Evolutionary conservation across 441 rosid species (phyloP), one percentile per base, ranked within the genome.

Genomic region (Populus hybrid): DNA sequence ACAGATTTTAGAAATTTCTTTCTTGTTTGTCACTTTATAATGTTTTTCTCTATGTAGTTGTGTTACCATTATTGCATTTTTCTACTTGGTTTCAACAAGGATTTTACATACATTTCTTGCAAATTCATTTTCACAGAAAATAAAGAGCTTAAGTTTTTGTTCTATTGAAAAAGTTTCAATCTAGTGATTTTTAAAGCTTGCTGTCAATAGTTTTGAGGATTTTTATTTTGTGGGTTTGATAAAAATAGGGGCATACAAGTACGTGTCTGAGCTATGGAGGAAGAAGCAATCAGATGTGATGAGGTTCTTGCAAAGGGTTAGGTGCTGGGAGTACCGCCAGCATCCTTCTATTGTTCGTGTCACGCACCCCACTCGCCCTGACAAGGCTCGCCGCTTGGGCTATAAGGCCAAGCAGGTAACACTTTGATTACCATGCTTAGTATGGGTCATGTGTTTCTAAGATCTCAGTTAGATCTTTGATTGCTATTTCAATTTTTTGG

Each of bases 271-370:
- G 87, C 85, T 90, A 84, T 88, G 92, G 93, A 87, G 92, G 82
- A 90, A 87, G 92, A 90, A 90, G 85, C 92, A 90, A 72, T 90
- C 92, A 18, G 94, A 90, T 82, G 94, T 90, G 24, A 90, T 90
- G 92, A 84, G 94, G 74, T 90, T 90, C 69, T 42, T 89, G 82
- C 91, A 87, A 86, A 86, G 92, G 83, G 92, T 90, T 12, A 89
- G 94, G 85, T 90, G 94, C 78, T 90, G 92, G 92, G 92, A 89
- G 81, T 90, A 90, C 78, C 87, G 92, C 2, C 93, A 90, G 66
- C 90, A 88, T 70, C 90, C 93, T 45, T 87, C 93, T 0, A 90
- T 90, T 82, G 92, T 88, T 21, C 86, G 93, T 31, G 83, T 88
- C 66, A 88, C 82, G 23, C 86, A 66, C 28, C 90, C 92, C n/a